A percentile compares a stretch with the other conserved stretches of the same genome.
phyloP scores from a whole-genome alignment of 192 early-diverging fungal genomes.

The Podochytrium sp. region DNA sequence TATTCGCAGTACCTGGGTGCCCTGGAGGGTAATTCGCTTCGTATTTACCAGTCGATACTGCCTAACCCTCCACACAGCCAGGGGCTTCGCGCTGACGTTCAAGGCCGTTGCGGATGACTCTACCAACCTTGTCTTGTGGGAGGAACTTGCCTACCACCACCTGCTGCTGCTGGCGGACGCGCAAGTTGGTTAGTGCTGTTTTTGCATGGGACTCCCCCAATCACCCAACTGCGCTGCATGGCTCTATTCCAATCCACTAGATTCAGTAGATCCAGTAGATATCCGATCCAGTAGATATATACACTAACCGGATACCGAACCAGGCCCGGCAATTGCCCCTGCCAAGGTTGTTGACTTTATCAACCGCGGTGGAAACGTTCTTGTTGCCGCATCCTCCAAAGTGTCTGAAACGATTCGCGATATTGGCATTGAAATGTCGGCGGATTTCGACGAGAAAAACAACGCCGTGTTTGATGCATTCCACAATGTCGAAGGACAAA shows the following conservation, averaged over 20 bases:
- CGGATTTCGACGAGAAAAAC: slow-evolving; percentile 77
- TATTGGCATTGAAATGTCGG: slow-evolving; percentile 87
- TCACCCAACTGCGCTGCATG: neutral
- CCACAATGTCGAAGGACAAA: slow-evolving; percentile 56
- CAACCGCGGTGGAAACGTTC: slow-evolving; percentile 87
- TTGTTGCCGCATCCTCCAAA: slow-evolving; percentile 72
- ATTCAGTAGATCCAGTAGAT: neutral
- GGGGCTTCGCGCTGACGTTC: slow-evolving; percentile 63
- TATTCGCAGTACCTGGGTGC: slow-evolving; percentile 36
- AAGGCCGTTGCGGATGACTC: slow-evolving; percentile 58
- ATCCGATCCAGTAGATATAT: neutral
- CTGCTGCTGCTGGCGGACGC: slow-evolving; percentile 81
- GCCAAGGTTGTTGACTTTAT: slow-evolving; percentile 80
- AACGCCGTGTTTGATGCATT: slow-evolving; percentile 77
- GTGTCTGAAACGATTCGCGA: slow-evolving; percentile 74
- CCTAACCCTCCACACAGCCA: slow-evolving; percentile 42
- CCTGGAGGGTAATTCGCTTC: slow-evolving; percentile 29
- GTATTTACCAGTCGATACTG: neutral
- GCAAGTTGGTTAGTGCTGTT: slow-evolving; percentile 48
- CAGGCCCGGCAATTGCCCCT: slow-evolving; percentile 52
- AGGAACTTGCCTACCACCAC: slow-evolving; percentile 77
- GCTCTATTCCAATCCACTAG: neutral
- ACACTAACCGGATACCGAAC: slow-evolving; percentile 29
- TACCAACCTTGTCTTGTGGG: slow-evolving; percentile 60
- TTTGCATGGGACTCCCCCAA: neutral